Conservation (phyloP, 495 filamentous ascomycete genomes). For the Peziza echinospora region DNA sequence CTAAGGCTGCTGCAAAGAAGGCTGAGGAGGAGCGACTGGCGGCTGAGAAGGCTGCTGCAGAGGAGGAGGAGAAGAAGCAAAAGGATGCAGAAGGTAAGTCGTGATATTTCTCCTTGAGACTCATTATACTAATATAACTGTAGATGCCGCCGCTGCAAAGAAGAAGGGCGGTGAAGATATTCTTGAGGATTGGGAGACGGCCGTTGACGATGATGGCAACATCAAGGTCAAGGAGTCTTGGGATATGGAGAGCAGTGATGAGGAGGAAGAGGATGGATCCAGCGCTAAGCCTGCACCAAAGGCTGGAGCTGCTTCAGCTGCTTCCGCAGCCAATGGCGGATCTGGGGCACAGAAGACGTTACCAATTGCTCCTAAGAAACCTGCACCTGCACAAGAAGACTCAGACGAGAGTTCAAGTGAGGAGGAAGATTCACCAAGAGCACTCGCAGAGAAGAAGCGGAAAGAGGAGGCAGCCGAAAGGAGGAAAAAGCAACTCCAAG, state of each 20-base stretch:
- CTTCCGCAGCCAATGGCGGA: conserved; percentile 7
- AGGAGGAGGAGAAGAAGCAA: conserved; percentile 24
- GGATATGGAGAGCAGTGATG: conserved; percentile 72
- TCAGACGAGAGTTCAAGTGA: conserved; percentile 73
- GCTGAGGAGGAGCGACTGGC: conserved; percentile 49
- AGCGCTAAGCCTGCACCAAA: conserved; percentile 1
- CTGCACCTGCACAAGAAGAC: conserved; percentile 75
- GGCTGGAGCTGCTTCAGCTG: conserved; percentile 2
- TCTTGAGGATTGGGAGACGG: conserved; percentile 75
- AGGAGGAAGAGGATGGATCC: conserved; percentile 35
- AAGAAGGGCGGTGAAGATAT: conserved; percentile 35
- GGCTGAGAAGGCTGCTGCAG: conserved; percentile 42
- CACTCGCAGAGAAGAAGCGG: conserved; percentile 32
- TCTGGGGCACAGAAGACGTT: conserved; percentile 11
- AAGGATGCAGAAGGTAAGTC: conserved; percentile 28
- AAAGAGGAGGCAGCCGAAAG: conserved; percentile 85
- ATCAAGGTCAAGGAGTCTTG: conserved; percentile 86
- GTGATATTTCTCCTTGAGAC: conserved; percentile 18
- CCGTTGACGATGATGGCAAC: conserved; percentile 52
- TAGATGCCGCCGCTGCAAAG: conserved; percentile 33
- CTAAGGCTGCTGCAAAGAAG: conserved; percentile 41
- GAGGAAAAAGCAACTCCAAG: conserved; percentile 70
- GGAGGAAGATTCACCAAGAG: conserved; percentile 35
- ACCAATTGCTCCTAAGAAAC: conserved; percentile 13
- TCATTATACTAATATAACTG: too few species aligned